Conservation (phyloP, 2,329 filamentous ascomycete species). For the Xylaria sp. region DNA sequence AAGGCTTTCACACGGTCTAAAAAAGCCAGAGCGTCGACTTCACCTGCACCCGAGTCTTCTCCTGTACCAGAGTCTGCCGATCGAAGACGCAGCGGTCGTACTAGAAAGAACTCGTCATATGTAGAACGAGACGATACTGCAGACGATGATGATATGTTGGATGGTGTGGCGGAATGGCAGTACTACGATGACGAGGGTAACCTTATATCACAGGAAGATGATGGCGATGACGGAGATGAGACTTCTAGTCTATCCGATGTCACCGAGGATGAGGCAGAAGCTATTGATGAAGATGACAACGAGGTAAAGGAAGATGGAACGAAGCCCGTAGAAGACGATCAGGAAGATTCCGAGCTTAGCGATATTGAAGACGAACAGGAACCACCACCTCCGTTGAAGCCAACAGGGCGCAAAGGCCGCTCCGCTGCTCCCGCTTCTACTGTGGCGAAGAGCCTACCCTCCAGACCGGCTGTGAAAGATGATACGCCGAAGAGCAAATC, state of each 20-base stretch:
- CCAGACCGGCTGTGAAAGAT: constrained; percentile 44
- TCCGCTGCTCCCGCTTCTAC: constrained; percentile 35
- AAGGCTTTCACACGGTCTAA: constrained; percentile 45
- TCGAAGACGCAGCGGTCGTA: constrained; percentile 66
- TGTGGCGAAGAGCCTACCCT: constrained; percentile 42
- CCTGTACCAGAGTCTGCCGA: constrained; percentile 53
- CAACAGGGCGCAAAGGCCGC: constrained; percentile 45
- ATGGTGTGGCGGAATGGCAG: constrained; percentile 68
- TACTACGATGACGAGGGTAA: constrained; percentile 57
- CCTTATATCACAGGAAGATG: constrained; percentile 42
- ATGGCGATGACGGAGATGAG: constrained; percentile 43
- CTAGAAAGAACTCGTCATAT: constrained; percentile 60
- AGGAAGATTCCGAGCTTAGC: constrained; percentile 40
- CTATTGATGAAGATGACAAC: constrained; percentile 38
- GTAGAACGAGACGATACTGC: constrained; percentile 67
- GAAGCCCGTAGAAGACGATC: constrained; percentile 22
- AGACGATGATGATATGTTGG: constrained; percentile 70
- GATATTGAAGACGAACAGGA: constrained; percentile 38
- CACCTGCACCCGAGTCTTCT: constrained; percentile 47
- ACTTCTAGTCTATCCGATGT: constrained; percentile 31
- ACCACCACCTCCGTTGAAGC: constrained; percentile 38
- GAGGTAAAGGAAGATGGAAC: constrained; percentile 34
- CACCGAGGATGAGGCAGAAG: constrained; percentile 39
- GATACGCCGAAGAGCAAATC: constrained; percentile 42
- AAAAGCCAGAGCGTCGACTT: constrained; percentile 47